These are phyloP conservation scores for Peronospora destructor DNA, from an alignment of 352 stramenopile species.

Conservation along the genomic window DNA sequence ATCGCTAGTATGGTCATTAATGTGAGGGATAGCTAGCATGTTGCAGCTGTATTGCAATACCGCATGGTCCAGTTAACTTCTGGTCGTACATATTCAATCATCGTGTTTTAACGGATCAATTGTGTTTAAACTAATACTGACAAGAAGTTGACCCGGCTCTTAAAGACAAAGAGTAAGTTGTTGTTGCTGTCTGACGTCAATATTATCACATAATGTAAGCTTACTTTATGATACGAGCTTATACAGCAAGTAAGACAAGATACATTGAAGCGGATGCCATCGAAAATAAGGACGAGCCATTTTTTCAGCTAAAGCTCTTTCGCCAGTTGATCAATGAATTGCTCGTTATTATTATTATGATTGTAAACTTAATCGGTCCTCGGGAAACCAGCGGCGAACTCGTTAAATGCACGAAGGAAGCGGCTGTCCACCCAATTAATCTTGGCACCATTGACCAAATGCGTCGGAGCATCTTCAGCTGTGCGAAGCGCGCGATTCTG, in stretches of 20 bases:
- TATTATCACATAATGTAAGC: background rate
- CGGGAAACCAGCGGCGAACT: slow-evolving; percentile 22
- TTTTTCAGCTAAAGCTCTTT: background rate
- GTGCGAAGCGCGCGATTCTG: slow-evolving; percentile 25
- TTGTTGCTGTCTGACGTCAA: too few relatives aligned
- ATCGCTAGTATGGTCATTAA: background rate
- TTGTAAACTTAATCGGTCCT: slow-evolving; percentile 8
- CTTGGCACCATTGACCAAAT: slow-evolving; percentile 16
- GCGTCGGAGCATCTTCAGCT: slow-evolving; percentile 14
- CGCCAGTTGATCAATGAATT: background rate
- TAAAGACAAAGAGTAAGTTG: too few relatives aligned
- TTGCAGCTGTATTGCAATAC: too few relatives aligned
- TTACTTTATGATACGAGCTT: background rate
- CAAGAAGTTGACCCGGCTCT: too few relatives aligned
- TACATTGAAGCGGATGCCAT: too few relatives aligned
- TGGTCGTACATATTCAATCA: too few relatives aligned
- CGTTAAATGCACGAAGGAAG: slow-evolving; percentile 31
- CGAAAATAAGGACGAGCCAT: background rate
- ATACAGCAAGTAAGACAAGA: too few relatives aligned
- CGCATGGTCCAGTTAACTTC: too few relatives aligned
- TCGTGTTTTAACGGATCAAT: too few relatives aligned
- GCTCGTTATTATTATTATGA: background rate
- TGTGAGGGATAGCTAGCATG: background rate
- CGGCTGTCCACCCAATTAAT: slow-evolving; percentile 29
- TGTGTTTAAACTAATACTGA: too few relatives aligned